Conservation (phyloP, 169 alveolate species). For the Besnoitia besnoiti region DNA sequence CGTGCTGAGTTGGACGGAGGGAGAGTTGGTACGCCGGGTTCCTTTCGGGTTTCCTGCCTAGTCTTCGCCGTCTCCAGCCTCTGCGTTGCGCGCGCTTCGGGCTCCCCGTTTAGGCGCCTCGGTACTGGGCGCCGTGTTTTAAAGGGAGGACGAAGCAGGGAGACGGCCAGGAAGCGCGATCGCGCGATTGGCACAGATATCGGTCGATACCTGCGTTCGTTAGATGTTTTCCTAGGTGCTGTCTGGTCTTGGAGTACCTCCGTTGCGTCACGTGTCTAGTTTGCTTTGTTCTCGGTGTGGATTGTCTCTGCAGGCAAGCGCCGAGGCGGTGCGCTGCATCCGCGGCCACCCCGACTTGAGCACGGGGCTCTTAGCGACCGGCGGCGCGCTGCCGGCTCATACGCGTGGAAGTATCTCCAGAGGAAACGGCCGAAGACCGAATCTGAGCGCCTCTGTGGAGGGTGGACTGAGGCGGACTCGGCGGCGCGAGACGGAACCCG, state of each 20-base stretch:
- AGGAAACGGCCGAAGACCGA: background rate
- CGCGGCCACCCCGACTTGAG: constrained; percentile 52
- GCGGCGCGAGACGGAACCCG: background rate
- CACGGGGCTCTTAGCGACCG: constrained; percentile 56
- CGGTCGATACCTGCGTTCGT: too few relatives aligned
- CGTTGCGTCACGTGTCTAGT: too few relatives aligned
- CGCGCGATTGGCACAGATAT: too few relatives aligned
- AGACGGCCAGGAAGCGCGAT: too few relatives aligned
- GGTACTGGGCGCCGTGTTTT: too few relatives aligned
- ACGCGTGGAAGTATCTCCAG: background rate
- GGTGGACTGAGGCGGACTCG: background rate
- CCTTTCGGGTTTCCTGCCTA: background rate
- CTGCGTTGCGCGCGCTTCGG: too few relatives aligned
- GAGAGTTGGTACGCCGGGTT: constrained; percentile 45
- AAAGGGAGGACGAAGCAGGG: too few relatives aligned
- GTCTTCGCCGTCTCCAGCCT: background rate
- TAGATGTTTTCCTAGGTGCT: too few relatives aligned
- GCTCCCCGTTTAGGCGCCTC: too few relatives aligned
- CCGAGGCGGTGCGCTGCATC: background rate
- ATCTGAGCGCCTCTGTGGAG: background rate
- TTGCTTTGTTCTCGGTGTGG: background rate
- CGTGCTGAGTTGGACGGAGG: constrained; percentile 68
- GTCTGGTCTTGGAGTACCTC: background rate
- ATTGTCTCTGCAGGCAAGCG: background rate
- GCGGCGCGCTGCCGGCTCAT: constrained; percentile 12